These are phyloP conservation scores for Huntiella bhutanensis DNA, from an alignment of 2,329 filamentous ascomycete genomes.

Conservation along the genomic window DNA sequence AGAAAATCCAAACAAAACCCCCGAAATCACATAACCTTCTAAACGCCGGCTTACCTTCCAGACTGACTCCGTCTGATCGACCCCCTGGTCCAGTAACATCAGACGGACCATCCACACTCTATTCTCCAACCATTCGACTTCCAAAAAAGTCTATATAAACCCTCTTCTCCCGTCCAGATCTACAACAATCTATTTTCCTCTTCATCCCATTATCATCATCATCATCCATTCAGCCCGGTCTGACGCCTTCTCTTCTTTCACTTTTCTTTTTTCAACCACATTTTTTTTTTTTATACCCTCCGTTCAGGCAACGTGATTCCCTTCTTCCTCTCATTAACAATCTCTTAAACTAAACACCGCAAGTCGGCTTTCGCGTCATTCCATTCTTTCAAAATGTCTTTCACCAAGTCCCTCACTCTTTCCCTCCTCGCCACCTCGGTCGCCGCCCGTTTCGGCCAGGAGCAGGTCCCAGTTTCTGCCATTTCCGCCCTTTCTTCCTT, in stretches of 20 bases:
- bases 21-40: not conserved
- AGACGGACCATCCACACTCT: not conserved
- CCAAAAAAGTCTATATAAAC: not conserved
- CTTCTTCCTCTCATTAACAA: not conserved
- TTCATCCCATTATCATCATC: slow-evolving; percentile 3
- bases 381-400: slow-evolving; percentile 21
- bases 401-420: slow-evolving; percentile 22
- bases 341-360: slow-evolving; percentile 11
- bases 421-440: slow-evolving; percentile 24
- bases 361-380: slow-evolving; percentile 3
- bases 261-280: not conserved
- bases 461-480: slow-evolving; percentile 36
- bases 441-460: slow-evolving; percentile 43
- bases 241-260: slow-evolving; percentile 8
- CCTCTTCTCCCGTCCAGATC: not conserved
- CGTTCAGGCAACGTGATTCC: no score
- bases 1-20: not conserved
- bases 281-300: no score
- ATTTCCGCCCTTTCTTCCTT: slow-evolving; percentile 34
- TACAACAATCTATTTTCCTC: no score
- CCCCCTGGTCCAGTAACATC: not conserved
- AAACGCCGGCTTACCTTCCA: no score
- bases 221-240: slow-evolving; percentile 4
- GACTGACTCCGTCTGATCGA: no score
- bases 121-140: not conserved